phyloP scores from a whole-genome alignment of 345 rosid genomes.

The Aquilaria sinensis region DNA sequence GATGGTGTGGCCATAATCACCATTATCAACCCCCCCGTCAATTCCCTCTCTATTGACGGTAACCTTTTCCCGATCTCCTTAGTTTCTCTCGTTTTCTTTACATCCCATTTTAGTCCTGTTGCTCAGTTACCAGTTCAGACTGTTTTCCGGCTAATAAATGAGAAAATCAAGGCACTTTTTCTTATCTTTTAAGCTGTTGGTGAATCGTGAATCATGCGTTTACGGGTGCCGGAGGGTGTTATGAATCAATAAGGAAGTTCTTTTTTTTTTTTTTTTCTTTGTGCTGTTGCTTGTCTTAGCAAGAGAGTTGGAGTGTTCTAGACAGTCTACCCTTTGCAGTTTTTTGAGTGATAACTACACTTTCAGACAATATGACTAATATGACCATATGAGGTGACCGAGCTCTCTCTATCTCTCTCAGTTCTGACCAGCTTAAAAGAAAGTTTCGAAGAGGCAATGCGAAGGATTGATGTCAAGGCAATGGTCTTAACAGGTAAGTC shows the following conservation, averaged over 20 bases:
- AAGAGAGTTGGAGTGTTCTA: too few relatives aligned
- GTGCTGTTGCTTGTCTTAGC: too few relatives aligned
- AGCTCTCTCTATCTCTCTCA: conserved; percentile 13
- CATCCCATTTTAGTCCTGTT: not conserved
- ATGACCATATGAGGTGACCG: too few relatives aligned
- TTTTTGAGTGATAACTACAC: too few relatives aligned
- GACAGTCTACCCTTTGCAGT: too few relatives aligned
- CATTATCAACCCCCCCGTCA: conserved; percentile 77
- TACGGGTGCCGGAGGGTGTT: too few relatives aligned
- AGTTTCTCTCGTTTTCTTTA: not conserved
- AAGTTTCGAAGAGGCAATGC: conserved; percentile 58
- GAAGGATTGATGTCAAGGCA: conserved; percentile 82
- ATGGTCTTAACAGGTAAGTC: conserved; percentile 67
- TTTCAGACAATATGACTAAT: too few relatives aligned
- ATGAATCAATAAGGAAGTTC: too few relatives aligned
- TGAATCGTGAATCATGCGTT: too few relatives aligned
- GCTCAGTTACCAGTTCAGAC: conserved; percentile 7
- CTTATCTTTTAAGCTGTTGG: too few relatives aligned
- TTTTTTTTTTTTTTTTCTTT: too few relatives aligned
- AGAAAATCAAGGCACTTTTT: too few relatives aligned
- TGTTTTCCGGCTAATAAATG: not conserved
- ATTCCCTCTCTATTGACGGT: conserved; percentile 78
- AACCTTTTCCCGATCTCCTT: conserved; percentile 1
- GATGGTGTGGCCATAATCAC: conserved; percentile 85
- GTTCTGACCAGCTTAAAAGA: conserved; percentile 67